Evolutionary conservation across 2,329 filamentous ascomycete species (phyloP), one percentile per base, ranked within the genome.

Genomic region (Fusarium tricinctum): DNA sequence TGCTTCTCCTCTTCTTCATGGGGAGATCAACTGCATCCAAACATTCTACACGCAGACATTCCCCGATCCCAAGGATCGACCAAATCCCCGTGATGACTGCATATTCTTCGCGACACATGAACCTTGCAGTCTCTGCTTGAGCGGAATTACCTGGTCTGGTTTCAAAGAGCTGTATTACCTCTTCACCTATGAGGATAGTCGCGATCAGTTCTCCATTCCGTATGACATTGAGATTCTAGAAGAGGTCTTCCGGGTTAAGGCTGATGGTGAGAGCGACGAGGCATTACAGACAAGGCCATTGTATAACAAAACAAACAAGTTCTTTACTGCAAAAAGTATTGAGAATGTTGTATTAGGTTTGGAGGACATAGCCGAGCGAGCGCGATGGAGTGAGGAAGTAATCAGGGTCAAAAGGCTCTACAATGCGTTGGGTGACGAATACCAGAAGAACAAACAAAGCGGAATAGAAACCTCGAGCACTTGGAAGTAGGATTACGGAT

Each of bases 1-100:
- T 13, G 74, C 73, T 1, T 88, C 86, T 6, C 86, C 86, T 3
- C 79, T 88, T 6, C 79, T 88, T 10, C 86, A 88, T 74, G 86
- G 86, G 63, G 86, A 88, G 68, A 86, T 88, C 75, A 86, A 87
- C 75, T 88, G 86, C 79, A 87, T 88, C 75, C 85, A 87, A 69
- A 76, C 82, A 32, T 88, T 88, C 78, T 88, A 86, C 76, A 79
- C 80, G 0, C 73, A 73, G 2, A 71, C 72, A 20, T 77, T 77
- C 61, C 73, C 79, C 14, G 65, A 75, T 46, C 70, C 81, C 5
- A 60, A 74, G 35, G 69, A 77, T 13, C 79, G 83, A 1, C 82
- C 82, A 0, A 74, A 75, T 38, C 78, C 81, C 3, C 63, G 69
- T 6, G 75, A 76, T 10, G 83, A 85, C 70, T 88, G 85, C 77